phyloP scores from a whole-genome alignment of 306 rosid species.

The Gynostemma pentaphyllum region DNA sequence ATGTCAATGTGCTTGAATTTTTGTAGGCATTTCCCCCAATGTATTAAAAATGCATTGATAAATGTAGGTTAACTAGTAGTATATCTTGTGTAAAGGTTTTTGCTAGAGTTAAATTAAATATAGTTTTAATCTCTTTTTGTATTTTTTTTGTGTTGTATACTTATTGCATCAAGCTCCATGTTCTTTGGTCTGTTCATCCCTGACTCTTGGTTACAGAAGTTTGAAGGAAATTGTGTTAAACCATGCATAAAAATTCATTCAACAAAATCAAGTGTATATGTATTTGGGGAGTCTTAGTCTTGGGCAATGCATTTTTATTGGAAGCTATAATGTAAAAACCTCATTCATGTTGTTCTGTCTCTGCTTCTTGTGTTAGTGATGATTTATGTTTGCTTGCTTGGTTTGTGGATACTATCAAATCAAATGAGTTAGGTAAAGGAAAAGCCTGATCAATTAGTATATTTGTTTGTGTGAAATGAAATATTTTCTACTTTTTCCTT shows the following conservation, averaged over 20 bases:
- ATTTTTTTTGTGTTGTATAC: neutral
- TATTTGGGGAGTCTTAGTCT: constrained; percentile 1
- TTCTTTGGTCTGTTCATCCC: neutral
- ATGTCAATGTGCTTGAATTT: constrained; percentile 63
- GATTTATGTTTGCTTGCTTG: neutral
- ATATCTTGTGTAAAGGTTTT: constrained; percentile 55
- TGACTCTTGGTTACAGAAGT: neutral
- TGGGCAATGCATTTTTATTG: neutral
- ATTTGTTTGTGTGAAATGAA: no score
- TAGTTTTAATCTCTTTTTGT: constrained; percentile 47
- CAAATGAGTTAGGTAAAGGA: neutral
- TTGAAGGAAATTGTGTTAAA: neutral
- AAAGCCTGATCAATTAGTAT: no score
- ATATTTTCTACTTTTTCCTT: no score
- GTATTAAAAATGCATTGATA: constrained; percentile 48
- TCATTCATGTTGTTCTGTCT: neutral
- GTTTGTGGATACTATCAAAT: neutral
- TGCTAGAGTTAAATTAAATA: constrained; percentile 59
- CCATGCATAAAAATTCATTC: neutral
- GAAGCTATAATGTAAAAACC: neutral
- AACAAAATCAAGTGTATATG: neutral
- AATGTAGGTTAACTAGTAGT: constrained; percentile 33
- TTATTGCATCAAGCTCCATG: neutral
- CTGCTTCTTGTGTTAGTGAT: neutral
- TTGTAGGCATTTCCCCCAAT: constrained; percentile 63